Evolutionary conservation across 306 rosid genomes (phyloP).

Genomic region (Malus fusca): DNA sequence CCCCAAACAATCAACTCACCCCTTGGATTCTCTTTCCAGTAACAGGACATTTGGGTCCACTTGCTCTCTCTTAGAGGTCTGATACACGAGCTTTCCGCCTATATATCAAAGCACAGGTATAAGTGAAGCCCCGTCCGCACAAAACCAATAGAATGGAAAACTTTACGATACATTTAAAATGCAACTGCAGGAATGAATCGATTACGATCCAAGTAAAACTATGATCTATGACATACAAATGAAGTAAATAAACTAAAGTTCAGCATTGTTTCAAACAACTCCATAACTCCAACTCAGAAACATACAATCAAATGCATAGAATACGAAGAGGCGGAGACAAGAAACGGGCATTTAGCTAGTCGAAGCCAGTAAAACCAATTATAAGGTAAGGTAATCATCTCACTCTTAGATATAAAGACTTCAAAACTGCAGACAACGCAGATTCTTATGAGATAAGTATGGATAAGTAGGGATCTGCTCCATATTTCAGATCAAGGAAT

Average conservation of each 20-base stretch:
- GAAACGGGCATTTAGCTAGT: not conserved
- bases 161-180: not conserved
- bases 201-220: not conserved
- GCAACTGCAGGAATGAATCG: not conserved
- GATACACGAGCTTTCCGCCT: constrained; percentile 27
- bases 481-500: not conserved
- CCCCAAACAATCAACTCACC: constrained; percentile 1
- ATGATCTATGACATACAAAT: not conserved
- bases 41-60: constrained; percentile 29
- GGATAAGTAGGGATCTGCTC: not conserved
- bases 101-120: not conserved
- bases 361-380: not conserved
- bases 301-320: not conserved
- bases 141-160: not conserved
- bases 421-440: not conserved
- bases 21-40: constrained; percentile 31
- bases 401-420: not conserved
- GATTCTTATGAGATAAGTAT: not conserved
- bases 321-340: not conserved
- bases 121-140: not conserved
- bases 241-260: not conserved
- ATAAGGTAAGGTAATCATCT: not conserved
- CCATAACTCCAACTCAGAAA: not conserved
- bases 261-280: not conserved
- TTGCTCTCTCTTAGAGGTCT: constrained; percentile 29